Base-by-base conservation (phyloP, 2,329 filamentous ascomycete genomes). In the Dissoconium aciculare region DNA sequence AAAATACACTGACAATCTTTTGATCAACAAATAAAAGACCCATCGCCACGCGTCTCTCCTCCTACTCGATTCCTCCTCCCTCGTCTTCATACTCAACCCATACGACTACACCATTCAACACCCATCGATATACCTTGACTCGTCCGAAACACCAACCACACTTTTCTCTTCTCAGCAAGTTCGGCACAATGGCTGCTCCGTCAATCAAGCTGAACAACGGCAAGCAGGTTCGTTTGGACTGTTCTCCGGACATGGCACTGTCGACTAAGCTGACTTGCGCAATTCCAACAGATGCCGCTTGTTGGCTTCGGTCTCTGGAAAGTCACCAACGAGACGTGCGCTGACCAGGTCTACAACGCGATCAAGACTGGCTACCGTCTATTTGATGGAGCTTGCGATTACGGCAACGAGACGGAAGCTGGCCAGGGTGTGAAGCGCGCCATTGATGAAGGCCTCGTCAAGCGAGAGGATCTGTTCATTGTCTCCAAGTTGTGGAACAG, bases 401-500 rank as follows among this genome's bases (percentile, higher is more conserved):
- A 89, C 58, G 78, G 78, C 47, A 87, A 87, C 55, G 81, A 87
- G 58, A 71, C 71, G 45, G 78, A 84, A 57, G 73, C 69, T 41
- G 81, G 80, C 36, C 61, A 84, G 53, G 81, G 81, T 47, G 67
- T 87, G 27, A 71, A 74, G 36, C 77, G 78, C 44, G 81, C 81
- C 49, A 82, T 89, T 59, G 69, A 77, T 51, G 81, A 89, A 6
- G 78, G 80, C 26, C 57, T 87, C 35, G 79, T 85, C 45, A 83
- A 76, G 64, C 77, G 81, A 37, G 73, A 80, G 58, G 82, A 93
- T 14, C 78, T 92, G 53, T 92, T 92, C 71, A 74, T 93, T 52
- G 79, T 85, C 42, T 83, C 78, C 58, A 93, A 92, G 67, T 76
- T 93, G 35, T 92, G 84, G 83, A 84, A 87, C 64, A 76, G 75